These are phyloP conservation scores for Thozetella sp. DNA, from an alignment of 495 filamentous ascomycete species.

Conservation along the genomic window DNA sequence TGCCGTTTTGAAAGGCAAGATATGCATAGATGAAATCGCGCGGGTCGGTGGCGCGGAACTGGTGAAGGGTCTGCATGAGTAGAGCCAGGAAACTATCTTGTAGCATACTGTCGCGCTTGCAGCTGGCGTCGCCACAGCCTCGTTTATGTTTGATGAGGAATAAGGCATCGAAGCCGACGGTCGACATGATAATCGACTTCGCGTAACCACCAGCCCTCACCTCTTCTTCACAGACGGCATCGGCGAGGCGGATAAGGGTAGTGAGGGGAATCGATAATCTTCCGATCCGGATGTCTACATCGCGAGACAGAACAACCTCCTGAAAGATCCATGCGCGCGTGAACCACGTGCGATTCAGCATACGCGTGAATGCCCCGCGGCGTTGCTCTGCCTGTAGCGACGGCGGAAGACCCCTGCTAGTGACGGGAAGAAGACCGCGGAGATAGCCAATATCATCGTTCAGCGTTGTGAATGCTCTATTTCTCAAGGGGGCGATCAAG, in stretches of 20 bases:
- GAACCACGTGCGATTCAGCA: not conserved
- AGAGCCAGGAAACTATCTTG: not conserved
- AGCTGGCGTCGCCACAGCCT: not conserved
- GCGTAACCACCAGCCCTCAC: not conserved
- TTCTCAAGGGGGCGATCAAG: not conserved
- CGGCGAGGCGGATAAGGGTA: not conserved
- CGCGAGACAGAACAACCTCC: not conserved
- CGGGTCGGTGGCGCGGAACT: not conserved
- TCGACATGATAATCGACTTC: not conserved
- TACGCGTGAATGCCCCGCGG: not conserved
- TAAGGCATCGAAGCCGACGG: not conserved
- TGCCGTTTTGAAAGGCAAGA: not conserved
- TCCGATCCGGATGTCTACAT: not conserved
- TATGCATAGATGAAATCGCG: not conserved
- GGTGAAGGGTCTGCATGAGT: not conserved
- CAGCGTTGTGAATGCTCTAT: not conserved
- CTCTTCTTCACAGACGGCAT: not conserved
- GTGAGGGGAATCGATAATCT: not conserved
- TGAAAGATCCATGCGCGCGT: slow-evolving; percentile 1
- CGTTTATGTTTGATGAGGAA: not conserved
- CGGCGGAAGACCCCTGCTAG: not conserved
- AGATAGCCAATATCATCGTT: no score
- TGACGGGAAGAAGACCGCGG: not conserved
- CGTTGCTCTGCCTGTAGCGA: not conserved
- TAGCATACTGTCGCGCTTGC: not conserved